Base-by-base conservation (phyloP, 202 grass and related monocot species). In the Saccharum hybrid region DNA sequence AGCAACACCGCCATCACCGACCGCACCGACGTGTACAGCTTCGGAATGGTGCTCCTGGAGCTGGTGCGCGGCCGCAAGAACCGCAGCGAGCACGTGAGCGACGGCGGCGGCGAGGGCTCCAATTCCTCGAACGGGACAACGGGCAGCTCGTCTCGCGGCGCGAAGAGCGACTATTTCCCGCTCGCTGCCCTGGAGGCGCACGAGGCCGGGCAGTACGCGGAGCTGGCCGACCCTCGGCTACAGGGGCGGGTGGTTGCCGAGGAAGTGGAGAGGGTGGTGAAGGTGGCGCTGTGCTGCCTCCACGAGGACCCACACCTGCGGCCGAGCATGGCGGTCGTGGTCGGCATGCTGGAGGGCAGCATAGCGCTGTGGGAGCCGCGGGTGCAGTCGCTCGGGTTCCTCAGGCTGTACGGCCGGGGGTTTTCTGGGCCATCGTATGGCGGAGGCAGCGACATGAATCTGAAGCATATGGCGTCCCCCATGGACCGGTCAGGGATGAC, bases 1-100 rank as follows among this genome's bases (percentile, higher is more conserved):
- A 90, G 76, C 68, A 94, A 97, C 92, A 69, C 90, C 10, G 83
- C 92, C 48, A 97, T 97, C 79, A 88, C 95, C 4, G 94, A 97
- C 82, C 92, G 88, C 71, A 93, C 90, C 0, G 94, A 94, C 68
- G 91, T 97, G 9, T 97, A 97, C 81, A 94, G 94, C 74, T 97
- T 94, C 82, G 94, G 94, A 36, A 97, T 97, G 94, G 88, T 94
- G 26, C 82, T 97, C 43, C 86, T 97, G 14, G 94, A 97, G 81
- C 69, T 97, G 21, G 82, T 98, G 40, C 75, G 85, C 46, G 95
- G 95, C 21, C 87, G 87, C 78, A 98, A 93, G 88, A 98, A 98
- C 88, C 84, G 95, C 12, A 89, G 82, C 42, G 90, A 93, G 86
- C 83, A 78, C 72, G 75, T 84, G 3, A 87, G 73, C 78, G 86